Evolutionary conservation across 2,329 filamentous ascomycete species (phyloP), one percentile per base, ranked within the genome.

Genomic region (Arthrobotrys sphaeroides): DNA sequence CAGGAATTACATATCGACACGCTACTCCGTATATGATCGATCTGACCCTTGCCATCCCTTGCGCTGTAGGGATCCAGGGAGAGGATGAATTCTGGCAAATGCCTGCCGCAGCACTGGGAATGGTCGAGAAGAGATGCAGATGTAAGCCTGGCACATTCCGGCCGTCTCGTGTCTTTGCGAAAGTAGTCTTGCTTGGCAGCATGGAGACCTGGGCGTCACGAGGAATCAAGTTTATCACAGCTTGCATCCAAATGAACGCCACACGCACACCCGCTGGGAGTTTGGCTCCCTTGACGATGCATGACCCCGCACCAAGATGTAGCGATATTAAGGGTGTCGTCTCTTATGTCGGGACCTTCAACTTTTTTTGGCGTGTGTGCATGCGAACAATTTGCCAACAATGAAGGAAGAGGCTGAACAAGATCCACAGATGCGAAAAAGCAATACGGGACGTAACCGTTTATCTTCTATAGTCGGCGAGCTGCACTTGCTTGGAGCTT

Each of bases 241-340:
- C 70, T 67, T 61, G 70, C 70, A 67, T 67, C 53, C 31, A 51
- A 49, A 67, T 53, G 53, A 66, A 45, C 62, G 70, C 70, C 70
- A 74, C 70, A 74, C 62, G 49, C 70, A 74, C 62, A 57, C 70
- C 28, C 33, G 43, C 49, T 47, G 26, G 47, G 18, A 31, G 33
- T 36, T 36, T 64, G 43, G 51, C 40, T 70, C 60, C 68, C 40
- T 73, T 65, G 60, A 59, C 45, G 60, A 61, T 73, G 60, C 53
- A 66, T 66, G 61, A 73, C 70, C 70, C 70, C 70, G 70, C 70
- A 74, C 70, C 55, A 74, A 62, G 62, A 74, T 43, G 43, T 70
- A 51, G 66, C 66, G 45, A 70, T 40, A 62, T 70, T 70, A 61
- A 70, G 66, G 66, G 66, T 70, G 66, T 61, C 55, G 45, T 62